Conservation (phyloP, 2,329 filamentous ascomycete genomes). For the Aureobasidium melanogenum region DNA sequence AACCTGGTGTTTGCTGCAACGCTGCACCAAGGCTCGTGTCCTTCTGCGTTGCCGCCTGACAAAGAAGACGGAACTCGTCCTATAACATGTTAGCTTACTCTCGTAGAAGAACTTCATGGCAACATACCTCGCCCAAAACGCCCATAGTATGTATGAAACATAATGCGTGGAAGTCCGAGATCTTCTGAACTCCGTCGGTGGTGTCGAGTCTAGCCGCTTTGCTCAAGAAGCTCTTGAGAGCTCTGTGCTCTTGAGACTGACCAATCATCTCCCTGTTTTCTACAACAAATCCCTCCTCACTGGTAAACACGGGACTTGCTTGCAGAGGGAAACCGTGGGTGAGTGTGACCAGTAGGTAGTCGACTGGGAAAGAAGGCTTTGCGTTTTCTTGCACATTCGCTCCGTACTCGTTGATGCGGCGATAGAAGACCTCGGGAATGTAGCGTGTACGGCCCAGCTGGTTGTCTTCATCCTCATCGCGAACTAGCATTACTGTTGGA, state of each 20-base stretch:
- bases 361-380: constrained; percentile 90
- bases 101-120: background rate
- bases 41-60: constrained; percentile 72
- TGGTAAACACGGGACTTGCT: constrained; percentile 65
- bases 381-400: constrained; percentile 95
- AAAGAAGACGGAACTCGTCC: constrained; percentile 84
- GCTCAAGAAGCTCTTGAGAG: constrained; percentile 59
- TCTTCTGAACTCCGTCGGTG: constrained; percentile 53
- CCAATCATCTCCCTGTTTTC: constrained; percentile 86
- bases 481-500: constrained; percentile 87
- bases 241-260: constrained; percentile 69
- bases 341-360: constrained; percentile 90
- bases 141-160: constrained; percentile 74
- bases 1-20: constrained; percentile 78
- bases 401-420: constrained; percentile 91
- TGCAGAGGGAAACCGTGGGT: constrained; percentile 90
- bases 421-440: constrained; percentile 95
- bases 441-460: constrained; percentile 64
- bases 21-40: constrained; percentile 74
- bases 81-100: constrained; percentile 31
- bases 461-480: constrained; percentile 80
- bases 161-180: constrained; percentile 94
- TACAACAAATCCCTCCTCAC: constrained; percentile 64
- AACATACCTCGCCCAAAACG: constrained; percentile 69
- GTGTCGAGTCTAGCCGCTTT: constrained; percentile 50